Evolutionary conservation across 2,329 filamentous ascomycete genomes (phyloP).

Genomic region (Calonectria pseudoturangicola): DNA sequence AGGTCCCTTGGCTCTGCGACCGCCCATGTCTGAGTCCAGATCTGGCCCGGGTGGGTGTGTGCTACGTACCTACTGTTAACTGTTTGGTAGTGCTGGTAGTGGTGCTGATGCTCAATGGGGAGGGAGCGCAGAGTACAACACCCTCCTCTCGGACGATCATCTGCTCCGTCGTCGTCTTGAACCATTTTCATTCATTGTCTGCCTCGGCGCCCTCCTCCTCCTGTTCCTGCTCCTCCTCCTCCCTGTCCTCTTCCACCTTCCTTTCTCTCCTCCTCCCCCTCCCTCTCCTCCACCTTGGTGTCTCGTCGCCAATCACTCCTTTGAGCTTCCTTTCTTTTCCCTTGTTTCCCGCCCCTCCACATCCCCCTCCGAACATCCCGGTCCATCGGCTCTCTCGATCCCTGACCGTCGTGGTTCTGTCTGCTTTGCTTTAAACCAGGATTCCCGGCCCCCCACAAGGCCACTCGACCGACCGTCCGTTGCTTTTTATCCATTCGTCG

Average conservation of each 20-base stretch:
- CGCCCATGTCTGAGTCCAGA: conserved; percentile 7
- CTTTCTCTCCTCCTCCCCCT: conserved; percentile 39
- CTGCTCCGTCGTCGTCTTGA: conserved; percentile 22
- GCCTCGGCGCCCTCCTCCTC: not conserved
- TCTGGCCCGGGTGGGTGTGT: conserved; percentile 1
- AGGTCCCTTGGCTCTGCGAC: conserved; percentile 7
- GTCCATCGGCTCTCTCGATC: conserved; percentile 26
- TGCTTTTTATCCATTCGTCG: conserved; percentile 44
- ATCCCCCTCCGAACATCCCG: conserved; percentile 36
- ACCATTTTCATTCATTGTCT: conserved; percentile 31
- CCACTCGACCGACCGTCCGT: not conserved
- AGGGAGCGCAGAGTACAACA: not conserved
- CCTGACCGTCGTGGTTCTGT: conserved; percentile 29
- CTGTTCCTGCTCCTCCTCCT: conserved; percentile 1
- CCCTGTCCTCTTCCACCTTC: conserved; percentile 38
- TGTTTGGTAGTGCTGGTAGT: not conserved
- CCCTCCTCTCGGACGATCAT: conserved; percentile 3
- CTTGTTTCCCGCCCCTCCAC: conserved; percentile 23
- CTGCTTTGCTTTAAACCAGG: conserved; percentile 30
- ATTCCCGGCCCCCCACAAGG: conserved; percentile 12
- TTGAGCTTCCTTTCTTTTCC: conserved; percentile 32
- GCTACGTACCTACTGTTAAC: not conserved
- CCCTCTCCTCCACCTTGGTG: conserved; percentile 38
- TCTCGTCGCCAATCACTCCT: conserved; percentile 18
- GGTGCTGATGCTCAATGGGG: not conserved